A percentile compares a stretch with the other conserved stretches of the same genome.
Evolutionary conservation across 75 land plant genomes (phyloP).

Genomic region (Picea glauca): DNA sequence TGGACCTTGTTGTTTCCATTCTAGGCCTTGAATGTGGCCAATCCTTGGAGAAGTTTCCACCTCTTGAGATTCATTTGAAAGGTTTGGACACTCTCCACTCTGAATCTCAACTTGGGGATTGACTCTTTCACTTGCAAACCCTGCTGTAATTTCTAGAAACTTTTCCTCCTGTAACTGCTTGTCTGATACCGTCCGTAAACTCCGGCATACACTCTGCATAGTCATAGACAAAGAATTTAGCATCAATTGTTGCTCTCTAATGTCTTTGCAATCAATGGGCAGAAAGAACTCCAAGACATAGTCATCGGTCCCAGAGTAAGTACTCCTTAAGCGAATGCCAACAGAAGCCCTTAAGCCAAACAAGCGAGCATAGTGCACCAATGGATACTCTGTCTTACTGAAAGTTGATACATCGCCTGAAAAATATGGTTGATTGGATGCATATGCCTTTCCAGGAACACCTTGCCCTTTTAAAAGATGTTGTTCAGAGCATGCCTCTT

Average conservation of each 20-base stretch:
- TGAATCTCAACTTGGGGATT: neutral
- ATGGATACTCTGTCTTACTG: constrained; percentile 75
- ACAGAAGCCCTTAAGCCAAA: constrained; percentile 75
- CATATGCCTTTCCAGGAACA: constrained; percentile 76
- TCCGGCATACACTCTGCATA: constrained; percentile 63
- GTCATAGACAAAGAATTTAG: constrained; percentile 66
- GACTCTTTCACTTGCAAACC: neutral
- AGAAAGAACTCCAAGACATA: constrained; percentile 88
- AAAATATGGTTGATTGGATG: constrained; percentile 79
- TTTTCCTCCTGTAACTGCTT: constrained; percentile 60
- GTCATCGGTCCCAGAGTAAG: constrained; percentile 56
- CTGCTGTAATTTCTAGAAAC: constrained; percentile 8
- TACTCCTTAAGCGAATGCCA: constrained; percentile 87
- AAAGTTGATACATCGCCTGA: constrained; percentile 48
- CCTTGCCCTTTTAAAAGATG: constrained; percentile 78
- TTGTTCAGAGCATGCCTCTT: constrained; percentile 86
- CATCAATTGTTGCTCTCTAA: constrained; percentile 59
- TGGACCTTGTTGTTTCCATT: constrained; percentile 5
- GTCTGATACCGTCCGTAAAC: constrained; percentile 66
- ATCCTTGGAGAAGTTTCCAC: neutral
- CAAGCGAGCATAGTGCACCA: constrained; percentile 76
- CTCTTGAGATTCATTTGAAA: neutral
- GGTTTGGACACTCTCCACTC: neutral
- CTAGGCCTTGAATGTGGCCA: neutral
- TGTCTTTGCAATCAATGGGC: constrained; percentile 58